Evolutionary conservation across 768 basidiomycete genomes (phyloP).

Genomic region (Tricholoma furcatifolium): DNA sequence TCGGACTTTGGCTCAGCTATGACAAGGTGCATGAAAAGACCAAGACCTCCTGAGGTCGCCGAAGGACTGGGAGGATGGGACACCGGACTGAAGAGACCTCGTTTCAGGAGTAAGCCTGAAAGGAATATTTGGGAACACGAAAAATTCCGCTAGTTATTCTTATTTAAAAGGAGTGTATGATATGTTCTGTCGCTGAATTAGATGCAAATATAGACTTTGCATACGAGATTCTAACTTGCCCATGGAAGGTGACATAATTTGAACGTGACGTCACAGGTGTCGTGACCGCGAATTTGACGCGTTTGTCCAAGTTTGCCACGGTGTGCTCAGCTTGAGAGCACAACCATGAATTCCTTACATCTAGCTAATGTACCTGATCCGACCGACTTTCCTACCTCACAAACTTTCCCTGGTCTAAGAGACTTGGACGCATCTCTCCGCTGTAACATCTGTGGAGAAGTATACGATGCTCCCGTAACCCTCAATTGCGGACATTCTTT

Average conservation of each 20-base stretch:
- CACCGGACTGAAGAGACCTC: too few species aligned
- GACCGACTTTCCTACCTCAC: slow-evolving; percentile 60
- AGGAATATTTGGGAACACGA: too few species aligned
- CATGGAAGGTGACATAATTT: too few species aligned
- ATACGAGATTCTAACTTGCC: too few species aligned
- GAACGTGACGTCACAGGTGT: too few species aligned
- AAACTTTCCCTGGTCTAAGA: slow-evolving; percentile 51
- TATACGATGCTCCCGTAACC: slow-evolving; percentile 71
- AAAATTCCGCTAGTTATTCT: too few species aligned
- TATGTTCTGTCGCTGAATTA: too few species aligned
- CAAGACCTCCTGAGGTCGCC: slow-evolving; percentile 9
- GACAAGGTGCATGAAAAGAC: slow-evolving; percentile 9
- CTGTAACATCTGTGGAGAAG: slow-evolving; percentile 76
- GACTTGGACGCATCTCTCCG: slow-evolving; percentile 63
- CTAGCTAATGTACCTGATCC: slow-evolving; percentile 53
- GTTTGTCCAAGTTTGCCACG: neutral
- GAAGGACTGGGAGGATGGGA: too few species aligned
- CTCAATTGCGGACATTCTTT: slow-evolving; percentile 80
- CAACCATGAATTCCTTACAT: slow-evolving; percentile 19
- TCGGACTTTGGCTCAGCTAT: slow-evolving; percentile 32
- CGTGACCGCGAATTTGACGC: too few species aligned
- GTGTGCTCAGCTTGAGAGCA: slow-evolving; percentile 24
- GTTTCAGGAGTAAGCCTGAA: neutral
- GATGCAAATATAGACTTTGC: too few species aligned
- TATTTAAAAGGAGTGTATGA: too few species aligned